Evolutionary conservation across 148 eudicot species (phyloP).

Genomic region (Talinum fruticosum): DNA sequence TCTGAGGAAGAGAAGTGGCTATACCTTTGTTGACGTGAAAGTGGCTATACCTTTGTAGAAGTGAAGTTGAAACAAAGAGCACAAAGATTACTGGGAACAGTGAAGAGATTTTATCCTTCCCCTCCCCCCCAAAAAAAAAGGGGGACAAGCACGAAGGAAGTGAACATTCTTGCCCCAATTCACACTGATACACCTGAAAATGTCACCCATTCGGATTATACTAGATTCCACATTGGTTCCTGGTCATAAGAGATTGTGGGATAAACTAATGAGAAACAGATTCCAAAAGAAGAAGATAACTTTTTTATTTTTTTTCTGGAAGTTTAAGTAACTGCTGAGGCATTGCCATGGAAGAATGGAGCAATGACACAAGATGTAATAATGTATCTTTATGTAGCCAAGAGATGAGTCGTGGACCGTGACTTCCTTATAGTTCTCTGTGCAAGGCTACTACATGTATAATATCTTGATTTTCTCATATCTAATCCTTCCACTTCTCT

Average conservation of each 20-base stretch:
- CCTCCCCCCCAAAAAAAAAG: not conserved
- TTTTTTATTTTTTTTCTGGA: no score
- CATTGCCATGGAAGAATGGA: not conserved
- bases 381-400: not conserved
- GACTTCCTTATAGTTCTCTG: no score
- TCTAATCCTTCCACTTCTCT: no score
- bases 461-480: not conserved
- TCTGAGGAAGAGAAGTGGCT: no score
- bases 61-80: no score
- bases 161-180: not conserved
- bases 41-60: no score
- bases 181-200: not conserved
- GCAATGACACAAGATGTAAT: not conserved
- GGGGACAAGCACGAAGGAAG: not conserved
- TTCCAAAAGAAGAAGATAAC: not conserved
- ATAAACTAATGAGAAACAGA: not conserved
- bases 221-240: no score
- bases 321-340: no score
- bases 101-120: no score
- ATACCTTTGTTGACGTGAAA: no score
- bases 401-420: not conserved
- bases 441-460: not conserved
- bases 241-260: no score
- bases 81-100: no score
- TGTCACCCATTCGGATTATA: not conserved